These are phyloP conservation scores for Eimeria maxima DNA, from an alignment of 169 alveolate genomes.

Conservation along the genomic window DNA sequence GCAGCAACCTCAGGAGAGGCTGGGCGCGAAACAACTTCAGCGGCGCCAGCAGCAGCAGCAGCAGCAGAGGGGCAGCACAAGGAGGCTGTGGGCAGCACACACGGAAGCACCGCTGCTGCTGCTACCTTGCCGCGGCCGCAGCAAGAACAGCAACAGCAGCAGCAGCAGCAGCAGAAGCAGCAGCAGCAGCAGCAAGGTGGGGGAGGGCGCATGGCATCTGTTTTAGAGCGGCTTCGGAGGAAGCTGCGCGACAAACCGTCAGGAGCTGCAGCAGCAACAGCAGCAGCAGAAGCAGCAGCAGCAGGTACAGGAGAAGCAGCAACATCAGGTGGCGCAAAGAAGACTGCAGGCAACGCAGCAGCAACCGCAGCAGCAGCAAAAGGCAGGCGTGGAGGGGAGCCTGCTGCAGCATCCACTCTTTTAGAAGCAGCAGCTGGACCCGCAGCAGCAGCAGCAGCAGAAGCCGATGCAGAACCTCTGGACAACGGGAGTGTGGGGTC, in stretches of 20 bases:
- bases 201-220: slow-evolving; percentile 25
- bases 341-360: neutral
- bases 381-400: neutral
- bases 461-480: neutral
- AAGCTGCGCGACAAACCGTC: slow-evolving; percentile 44
- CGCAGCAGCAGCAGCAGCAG: too few species aligned
- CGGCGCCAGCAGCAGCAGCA: neutral
- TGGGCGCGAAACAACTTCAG: neutral
- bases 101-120: neutral
- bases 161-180: slow-evolving; percentile 38
- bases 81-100: neutral
- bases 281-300: slow-evolving; percentile 62
- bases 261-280: slow-evolving; percentile 13
- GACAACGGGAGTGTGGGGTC: neutral
- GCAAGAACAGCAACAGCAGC: slow-evolving; percentile 30
- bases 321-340: neutral
- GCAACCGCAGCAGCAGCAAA: slow-evolving; percentile 9
- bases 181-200: neutral
- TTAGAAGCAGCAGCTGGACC: neutral
- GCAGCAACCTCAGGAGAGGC: neutral
- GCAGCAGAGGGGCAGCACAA: neutral
- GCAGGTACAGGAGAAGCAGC: neutral
- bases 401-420: neutral
- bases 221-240: slow-evolving; percentile 41
- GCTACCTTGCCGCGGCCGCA: slow-evolving; percentile 3